Evolutionary conservation across 768 basidiomycete species (phyloP).

Genomic region (Naematelia encephala): DNA sequence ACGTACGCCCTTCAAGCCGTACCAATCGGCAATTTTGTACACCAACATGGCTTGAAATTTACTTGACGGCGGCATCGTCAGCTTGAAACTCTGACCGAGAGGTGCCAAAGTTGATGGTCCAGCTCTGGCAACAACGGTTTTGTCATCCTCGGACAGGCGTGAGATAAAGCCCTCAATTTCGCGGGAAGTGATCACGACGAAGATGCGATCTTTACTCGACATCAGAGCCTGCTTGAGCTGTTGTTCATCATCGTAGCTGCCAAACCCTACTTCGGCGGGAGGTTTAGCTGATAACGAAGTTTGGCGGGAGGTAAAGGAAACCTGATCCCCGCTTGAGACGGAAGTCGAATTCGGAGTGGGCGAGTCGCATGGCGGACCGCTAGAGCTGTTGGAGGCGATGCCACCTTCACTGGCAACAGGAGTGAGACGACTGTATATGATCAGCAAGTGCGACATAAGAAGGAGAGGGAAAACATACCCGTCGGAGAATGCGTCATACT

Average conservation of each 20-base stretch:
- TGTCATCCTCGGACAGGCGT: conserved; percentile 7
- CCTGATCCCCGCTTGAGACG: background rate
- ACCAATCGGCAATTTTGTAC: conserved; percentile 47
- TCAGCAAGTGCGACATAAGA: background rate
- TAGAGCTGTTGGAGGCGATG: background rate
- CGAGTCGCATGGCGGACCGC: background rate
- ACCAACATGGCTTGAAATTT: conserved; percentile 45
- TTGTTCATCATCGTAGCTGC: conserved; percentile 27
- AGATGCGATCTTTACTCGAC: conserved; percentile 37
- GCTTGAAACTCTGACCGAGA: conserved; percentile 7
- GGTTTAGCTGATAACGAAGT: background rate
- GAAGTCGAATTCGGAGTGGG: background rate
- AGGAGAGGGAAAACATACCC: background rate
- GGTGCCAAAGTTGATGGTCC: conserved; percentile 10
- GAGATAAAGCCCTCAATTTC: conserved; percentile 38
- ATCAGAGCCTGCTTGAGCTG: conserved; percentile 31
- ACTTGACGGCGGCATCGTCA: conserved; percentile 22
- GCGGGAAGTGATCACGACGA: conserved; percentile 33
- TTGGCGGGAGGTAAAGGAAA: background rate
- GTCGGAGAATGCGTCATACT: background rate
- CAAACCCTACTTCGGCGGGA: conserved; percentile 33
- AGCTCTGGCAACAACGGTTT: conserved; percentile 2
- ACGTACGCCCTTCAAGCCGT: conserved; percentile 38
- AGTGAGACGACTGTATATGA: background rate
- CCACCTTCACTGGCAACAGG: background rate